A percentile compares a stretch with the other conserved stretches of the same genome.
Conservation (phyloP, 805 yeast genomes). For the Sugiyamaella smithiae region DNA sequence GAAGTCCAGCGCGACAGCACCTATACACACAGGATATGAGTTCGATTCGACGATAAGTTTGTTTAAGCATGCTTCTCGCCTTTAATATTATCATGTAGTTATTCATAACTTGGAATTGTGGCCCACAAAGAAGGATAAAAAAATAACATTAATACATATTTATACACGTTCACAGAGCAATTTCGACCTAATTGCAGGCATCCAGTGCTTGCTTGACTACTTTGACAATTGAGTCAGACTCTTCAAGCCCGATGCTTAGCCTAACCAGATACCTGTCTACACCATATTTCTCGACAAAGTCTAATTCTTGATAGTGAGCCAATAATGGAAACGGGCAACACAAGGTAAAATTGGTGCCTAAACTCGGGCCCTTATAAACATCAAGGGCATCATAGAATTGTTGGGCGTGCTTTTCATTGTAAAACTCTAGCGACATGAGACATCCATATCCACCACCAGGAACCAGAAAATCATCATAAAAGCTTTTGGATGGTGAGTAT, state of each 20-base stretch:
- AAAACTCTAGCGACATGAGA: constrained; percentile 68
- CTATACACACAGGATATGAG: too few relatives aligned
- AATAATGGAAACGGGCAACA: constrained; percentile 87
- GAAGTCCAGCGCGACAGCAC: too few relatives aligned
- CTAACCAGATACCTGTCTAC: constrained; percentile 75
- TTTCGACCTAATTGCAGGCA: not conserved
- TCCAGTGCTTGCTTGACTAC: not conserved
- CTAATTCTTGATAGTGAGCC: constrained; percentile 81
- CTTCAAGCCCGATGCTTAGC: constrained; percentile 80
- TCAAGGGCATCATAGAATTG: constrained; percentile 68
- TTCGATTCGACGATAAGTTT: too few relatives aligned
- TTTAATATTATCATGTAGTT: too few relatives aligned
- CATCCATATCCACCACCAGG: constrained; percentile 85
- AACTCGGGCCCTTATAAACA: constrained; percentile 85
- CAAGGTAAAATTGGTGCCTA: constrained; percentile 85
- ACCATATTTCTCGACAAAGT: constrained; percentile 77
- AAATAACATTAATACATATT: too few relatives aligned
- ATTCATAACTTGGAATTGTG: too few relatives aligned
- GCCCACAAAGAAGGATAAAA: too few relatives aligned
- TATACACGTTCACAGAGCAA: not conserved
- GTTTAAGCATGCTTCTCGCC: too few relatives aligned
- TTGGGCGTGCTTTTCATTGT: constrained; percentile 59
- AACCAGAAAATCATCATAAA: constrained; percentile 72
- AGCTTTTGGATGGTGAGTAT: constrained; percentile 46
- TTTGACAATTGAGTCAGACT: not conserved